phyloP scores from a whole-genome alignment of 2,329 filamentous ascomycete species.

The Ophiosphaerella narmari region DNA sequence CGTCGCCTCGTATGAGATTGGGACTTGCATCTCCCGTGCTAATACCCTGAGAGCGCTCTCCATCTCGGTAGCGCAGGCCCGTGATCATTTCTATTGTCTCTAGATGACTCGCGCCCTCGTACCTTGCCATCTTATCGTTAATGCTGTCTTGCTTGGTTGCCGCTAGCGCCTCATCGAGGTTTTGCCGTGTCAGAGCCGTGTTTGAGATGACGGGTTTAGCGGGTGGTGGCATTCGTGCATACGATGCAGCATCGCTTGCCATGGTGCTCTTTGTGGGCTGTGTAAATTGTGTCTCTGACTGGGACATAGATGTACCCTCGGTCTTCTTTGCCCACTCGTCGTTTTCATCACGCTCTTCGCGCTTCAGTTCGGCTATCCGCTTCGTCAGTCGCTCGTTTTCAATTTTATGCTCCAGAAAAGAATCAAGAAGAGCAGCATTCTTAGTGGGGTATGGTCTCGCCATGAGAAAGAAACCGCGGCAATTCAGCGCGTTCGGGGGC shows the following conservation, averaged over 20 bases:
- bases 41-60: conserved; percentile 84
- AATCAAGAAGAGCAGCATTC: conserved; percentile 83
- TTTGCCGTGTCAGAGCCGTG: conserved; percentile 74
- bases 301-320: conserved; percentile 52
- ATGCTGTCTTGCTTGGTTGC: conserved; percentile 74
- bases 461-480: conserved; percentile 93
- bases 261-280: conserved; percentile 46
- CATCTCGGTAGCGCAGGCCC: conserved; percentile 82
- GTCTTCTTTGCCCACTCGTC: conserved; percentile 67
- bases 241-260: conserved; percentile 43
- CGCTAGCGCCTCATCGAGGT: conserved; percentile 73
- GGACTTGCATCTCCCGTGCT: conserved; percentile 84
- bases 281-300: conserved; percentile 47
- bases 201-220: conserved; percentile 67
- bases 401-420: conserved; percentile 94
- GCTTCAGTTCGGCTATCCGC: conserved; percentile 81
- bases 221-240: conserved; percentile 67
- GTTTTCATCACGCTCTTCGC: conserved; percentile 81
- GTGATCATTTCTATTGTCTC: conserved; percentile 94
- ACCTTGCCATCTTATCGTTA: conserved; percentile 81
- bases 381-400: conserved; percentile 88
- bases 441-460: conserved; percentile 86
- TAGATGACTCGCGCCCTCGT: conserved; percentile 73
- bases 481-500: conserved; percentile 65
- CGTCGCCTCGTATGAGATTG: conserved; percentile 81